Evolutionary conservation across 2,329 filamentous ascomycete species (phyloP).

Genomic region (Cadophora sp.): DNA sequence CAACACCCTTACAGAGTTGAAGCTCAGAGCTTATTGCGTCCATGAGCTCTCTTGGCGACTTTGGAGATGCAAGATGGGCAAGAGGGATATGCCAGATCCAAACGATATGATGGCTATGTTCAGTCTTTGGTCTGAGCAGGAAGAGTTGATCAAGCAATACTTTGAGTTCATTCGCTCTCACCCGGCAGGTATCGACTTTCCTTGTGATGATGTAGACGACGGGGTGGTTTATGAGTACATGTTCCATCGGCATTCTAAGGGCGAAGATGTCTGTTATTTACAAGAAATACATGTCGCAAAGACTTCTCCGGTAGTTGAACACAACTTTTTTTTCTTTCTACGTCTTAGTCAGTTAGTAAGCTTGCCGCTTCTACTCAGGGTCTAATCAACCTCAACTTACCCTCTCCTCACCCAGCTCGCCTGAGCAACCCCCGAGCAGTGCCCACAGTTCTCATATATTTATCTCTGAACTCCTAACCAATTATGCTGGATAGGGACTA

Average conservation of each 20-base stretch:
- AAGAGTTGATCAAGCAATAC: background rate
- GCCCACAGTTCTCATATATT: no score
- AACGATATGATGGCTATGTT: background rate
- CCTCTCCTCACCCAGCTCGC: no score
- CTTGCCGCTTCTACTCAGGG: no score
- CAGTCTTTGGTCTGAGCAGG: background rate
- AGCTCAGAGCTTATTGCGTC: background rate
- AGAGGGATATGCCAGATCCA: background rate
- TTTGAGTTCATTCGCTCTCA: background rate
- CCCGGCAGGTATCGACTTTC: background rate
- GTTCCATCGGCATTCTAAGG: slow-evolving; percentile 4
- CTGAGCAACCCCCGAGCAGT: no score
- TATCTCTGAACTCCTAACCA: no score
- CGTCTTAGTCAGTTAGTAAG: no score
- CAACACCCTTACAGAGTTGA: background rate
- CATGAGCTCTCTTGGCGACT: background rate
- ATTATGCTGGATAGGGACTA: no score
- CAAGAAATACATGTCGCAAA: background rate
- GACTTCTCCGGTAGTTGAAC: no score
- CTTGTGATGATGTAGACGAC: background rate
- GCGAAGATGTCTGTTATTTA: background rate
- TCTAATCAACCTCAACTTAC: no score
- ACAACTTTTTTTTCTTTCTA: no score
- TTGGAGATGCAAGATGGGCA: background rate
- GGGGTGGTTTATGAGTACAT: background rate